These are phyloP conservation scores for Casuarina glauca DNA, from an alignment of 306 rosid genomes.

Conservation along the genomic window DNA sequence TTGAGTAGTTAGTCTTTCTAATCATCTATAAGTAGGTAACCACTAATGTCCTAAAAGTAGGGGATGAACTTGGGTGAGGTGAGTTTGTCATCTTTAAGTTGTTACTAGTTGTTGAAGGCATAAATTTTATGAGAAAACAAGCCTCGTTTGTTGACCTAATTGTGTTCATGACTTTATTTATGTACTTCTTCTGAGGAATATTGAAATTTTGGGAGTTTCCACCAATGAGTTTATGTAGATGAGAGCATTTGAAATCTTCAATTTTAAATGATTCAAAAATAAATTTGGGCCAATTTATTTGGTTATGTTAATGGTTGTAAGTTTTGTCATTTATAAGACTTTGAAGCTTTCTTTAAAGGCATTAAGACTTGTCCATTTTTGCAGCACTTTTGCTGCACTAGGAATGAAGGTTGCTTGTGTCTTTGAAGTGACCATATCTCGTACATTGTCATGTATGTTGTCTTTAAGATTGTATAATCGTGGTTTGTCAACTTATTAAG, in stretches of 20 bases:
- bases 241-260: neutral
- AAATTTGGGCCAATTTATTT: neutral
- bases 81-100: neutral
- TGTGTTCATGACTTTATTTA: neutral
- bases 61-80: neutral
- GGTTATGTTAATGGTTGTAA: neutral
- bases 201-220: neutral
- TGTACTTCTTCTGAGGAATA: neutral
- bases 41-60: neutral
- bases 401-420: neutral
- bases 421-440: neutral
- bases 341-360: neutral
- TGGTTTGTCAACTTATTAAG: neutral
- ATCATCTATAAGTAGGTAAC: neutral
- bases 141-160: neutral
- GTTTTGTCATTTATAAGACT: neutral
- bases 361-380: neutral
- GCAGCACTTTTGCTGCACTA: neutral
- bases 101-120: neutral
- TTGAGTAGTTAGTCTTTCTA: neutral
- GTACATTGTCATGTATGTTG: neutral
- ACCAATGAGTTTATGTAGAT: neutral
- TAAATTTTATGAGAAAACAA: neutral
- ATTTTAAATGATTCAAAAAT: neutral
- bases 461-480: neutral